Base-by-base conservation (phyloP, 2,329 filamentous ascomycete species). In the Albifimbria verrucaria region DNA sequence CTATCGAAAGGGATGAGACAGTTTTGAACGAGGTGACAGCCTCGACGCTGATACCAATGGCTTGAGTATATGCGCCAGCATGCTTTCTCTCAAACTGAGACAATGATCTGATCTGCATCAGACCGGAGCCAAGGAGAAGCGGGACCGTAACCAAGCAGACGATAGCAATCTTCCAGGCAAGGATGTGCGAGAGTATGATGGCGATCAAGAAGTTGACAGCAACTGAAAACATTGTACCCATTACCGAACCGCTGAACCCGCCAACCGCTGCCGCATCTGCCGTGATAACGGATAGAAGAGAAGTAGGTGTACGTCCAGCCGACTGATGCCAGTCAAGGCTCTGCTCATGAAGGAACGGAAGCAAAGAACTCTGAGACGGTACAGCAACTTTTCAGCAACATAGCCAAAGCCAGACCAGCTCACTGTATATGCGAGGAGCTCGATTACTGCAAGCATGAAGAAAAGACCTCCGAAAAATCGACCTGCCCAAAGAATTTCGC, bases 141-240 rank as follows among this genome's bases (percentile, higher is more conserved):
- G 88, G 89, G 0, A 91, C 82, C 9, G 83, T 77, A 1, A 87
- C 79, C 6, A 92, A 74, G 51, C 86, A 87, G 3, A 92, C 88
- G 15, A 92, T 70, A 1, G 87, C 87, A 55, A 92, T 89, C 62
- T 83, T 87, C 89, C 88, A 92, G 3, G 86, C 86, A 46, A 92
- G 76, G 44, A 90, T 82, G 56, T 89, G 86, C 0, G 87, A 83
- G 10, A 91, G 65, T 25, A 88, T 81, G 51, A 90, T 84, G 1
- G 85, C 86, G 0, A 80, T 82, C 17, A 90, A 57, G 24, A 90
- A 82, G 65, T 88, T 90, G 56, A 90, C 78, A 3, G 80, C 59
- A 21, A 89, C 86, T 0, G 86, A 85, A 53, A 90, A 82, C 20
- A 89, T 70, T 0, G 85, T 88, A 6, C 88, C 87, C 51, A 90